These are phyloP conservation scores for Funneliformis caledonium DNA, from an alignment of 371 early-diverging fungal genomes.

Conservation along the genomic window DNA sequence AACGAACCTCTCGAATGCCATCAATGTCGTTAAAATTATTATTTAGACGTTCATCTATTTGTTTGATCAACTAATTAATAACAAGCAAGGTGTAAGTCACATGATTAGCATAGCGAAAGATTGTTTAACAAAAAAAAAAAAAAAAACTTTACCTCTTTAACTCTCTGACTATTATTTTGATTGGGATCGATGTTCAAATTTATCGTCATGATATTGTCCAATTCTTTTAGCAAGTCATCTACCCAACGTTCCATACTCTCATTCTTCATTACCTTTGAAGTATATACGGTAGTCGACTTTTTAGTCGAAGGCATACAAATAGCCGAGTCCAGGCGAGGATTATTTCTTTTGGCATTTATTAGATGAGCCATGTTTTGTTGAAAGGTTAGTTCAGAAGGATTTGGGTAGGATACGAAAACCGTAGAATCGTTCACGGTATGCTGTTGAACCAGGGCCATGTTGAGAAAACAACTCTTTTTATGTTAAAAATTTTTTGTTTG, in stretches of 20 bases:
- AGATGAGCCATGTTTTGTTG: background rate
- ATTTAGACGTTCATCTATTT: constrained; percentile 23
- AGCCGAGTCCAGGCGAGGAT: constrained; percentile 23
- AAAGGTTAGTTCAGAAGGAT: background rate
- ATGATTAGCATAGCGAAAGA: background rate
- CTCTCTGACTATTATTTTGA: constrained; percentile 20
- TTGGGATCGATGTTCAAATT: constrained; percentile 11
- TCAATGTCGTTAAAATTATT: background rate
- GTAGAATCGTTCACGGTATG: constrained; percentile 11
- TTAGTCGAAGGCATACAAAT: constrained; percentile 35
- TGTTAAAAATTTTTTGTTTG: too few species aligned
- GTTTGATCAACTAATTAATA: constrained; percentile 19
- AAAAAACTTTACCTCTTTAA: constrained; percentile 18
- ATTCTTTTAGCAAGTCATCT: constrained; percentile 8
- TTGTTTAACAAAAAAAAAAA: background rate
- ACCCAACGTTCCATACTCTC: constrained; percentile 35
- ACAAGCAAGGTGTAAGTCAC: background rate
- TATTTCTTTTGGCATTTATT: background rate
- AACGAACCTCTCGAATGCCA: background rate
- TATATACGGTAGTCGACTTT: constrained; percentile 7
- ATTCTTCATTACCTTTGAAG: constrained; percentile 13
- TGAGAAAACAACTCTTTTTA: background rate
- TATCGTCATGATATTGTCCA: constrained; percentile 7
- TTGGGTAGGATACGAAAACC: background rate
- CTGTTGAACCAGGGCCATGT: constrained; percentile 18